Base-by-base conservation (phyloP, 345 rosid genomes). In the Atalantia buxifolia region DNA sequence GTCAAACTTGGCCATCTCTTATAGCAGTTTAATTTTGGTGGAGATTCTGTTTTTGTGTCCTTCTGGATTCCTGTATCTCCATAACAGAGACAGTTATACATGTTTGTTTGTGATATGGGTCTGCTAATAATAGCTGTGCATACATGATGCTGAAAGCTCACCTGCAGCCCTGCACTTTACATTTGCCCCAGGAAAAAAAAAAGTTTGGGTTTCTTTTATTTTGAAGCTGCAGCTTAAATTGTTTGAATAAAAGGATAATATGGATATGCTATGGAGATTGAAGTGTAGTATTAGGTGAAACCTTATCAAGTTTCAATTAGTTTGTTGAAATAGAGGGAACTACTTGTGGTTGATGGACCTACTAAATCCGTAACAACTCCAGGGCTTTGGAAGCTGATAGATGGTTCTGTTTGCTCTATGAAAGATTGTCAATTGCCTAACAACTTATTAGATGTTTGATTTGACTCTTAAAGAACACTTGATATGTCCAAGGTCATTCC, bases 291-390 rank as follows among this genome's bases (percentile, higher is more conserved):
- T 77, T 28, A 57, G 72, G 71, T 80, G 66, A 68, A 72, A 69
- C 30, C 55, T 67, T 69, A 45, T 75, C 28, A 10, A 69, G 25
- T 50, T 55, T 68, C 50, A 13, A 22, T 42, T 74, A 60, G 59
- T 31, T 78, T 50, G 74, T 57, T 72, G 78, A 33, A 61, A 40
- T 25, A 62, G 65, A 76, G 70, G 61, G 57, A 68, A 63, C 75
- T 75, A 48, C 27, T 72, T 31, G 83, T 25, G 57, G 78, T 72
- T 38, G 78, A 18, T 65, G 61, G 71, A 66, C 63, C 72, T 76
- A 79, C 31, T 71, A 65, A 28, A 42, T 27, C 24, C 30, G 62
- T 61, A 21, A 53, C 64, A 59, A 27, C 22, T 9, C 36, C 13
- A 9, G 21, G 30, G 60, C 42, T 9, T 48, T 13, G 70, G 48